phyloP scores from a whole-genome alignment of 1,139 yeast species.

The Meyerozyma athensensis region DNA sequence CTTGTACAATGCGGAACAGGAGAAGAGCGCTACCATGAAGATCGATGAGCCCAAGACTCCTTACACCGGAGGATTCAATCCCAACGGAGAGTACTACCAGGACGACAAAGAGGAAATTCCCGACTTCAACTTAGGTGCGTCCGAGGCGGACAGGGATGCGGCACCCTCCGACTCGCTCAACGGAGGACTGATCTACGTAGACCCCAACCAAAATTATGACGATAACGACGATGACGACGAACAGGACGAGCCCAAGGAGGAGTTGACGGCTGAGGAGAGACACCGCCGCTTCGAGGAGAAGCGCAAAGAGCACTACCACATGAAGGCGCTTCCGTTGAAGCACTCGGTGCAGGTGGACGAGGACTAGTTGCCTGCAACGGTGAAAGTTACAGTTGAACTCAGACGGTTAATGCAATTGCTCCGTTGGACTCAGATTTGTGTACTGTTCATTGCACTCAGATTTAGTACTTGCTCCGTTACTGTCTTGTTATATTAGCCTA shows the following conservation, averaged over 20 bases:
- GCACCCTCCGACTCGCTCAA: constrained; percentile 27
- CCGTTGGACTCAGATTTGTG: too few species aligned
- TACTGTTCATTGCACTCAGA: background rate
- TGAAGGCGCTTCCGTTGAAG: constrained; percentile 56
- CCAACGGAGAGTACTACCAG: constrained; percentile 75
- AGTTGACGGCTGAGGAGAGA: constrained; percentile 53
- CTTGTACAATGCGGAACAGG: constrained; percentile 61
- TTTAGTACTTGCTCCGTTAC: background rate
- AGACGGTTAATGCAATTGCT: too few species aligned
- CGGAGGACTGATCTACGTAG: constrained; percentile 34
- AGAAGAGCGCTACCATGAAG: constrained; percentile 69
- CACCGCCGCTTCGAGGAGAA: constrained; percentile 68
- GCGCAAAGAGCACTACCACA: constrained; percentile 73
- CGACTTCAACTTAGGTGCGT: constrained; percentile 40
- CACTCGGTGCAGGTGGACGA: constrained; percentile 10
- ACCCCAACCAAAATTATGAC: constrained; percentile 17
- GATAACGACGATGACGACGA: constrained; percentile 27
- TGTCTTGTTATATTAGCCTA: background rate
- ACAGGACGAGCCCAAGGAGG: constrained; percentile 32
- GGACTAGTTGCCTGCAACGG: background rate
- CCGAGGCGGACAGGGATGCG: constrained; percentile 38
- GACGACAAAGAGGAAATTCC: constrained; percentile 58
- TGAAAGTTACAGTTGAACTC: too few species aligned
- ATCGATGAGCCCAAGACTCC: constrained; percentile 98
- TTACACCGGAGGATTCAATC: constrained; percentile 88